A percentile compares a stretch with the other conserved stretches of the same genome.
These are phyloP conservation scores for Septoria linicola DNA, from an alignment of 2,329 filamentous ascomycete genomes.

Conservation along the genomic window DNA sequence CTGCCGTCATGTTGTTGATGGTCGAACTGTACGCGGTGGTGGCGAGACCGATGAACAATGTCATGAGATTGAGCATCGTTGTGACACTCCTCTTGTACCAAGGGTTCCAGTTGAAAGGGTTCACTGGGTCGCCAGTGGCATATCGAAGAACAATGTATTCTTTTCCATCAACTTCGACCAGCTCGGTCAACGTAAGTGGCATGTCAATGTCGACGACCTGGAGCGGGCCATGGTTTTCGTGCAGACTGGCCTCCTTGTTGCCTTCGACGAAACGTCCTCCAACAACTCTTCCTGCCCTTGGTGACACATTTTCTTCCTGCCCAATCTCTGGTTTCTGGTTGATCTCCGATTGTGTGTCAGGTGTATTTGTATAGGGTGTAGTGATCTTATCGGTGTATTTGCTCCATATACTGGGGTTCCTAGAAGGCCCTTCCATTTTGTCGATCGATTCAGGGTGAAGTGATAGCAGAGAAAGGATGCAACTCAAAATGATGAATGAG, in stretches of 20 bases:
- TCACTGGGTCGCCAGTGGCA: conserved; percentile 48
- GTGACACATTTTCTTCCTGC: conserved; percentile 23
- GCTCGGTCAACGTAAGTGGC: conserved; percentile 49
- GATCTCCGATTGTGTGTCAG: conserved; percentile 29
- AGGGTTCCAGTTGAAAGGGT: conserved; percentile 53
- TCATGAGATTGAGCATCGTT: conserved; percentile 52
- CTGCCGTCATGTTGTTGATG: conserved; percentile 48
- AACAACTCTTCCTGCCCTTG: conserved; percentile 39
- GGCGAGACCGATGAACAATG: conserved; percentile 55
- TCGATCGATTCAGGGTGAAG: not conserved
- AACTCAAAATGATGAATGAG: conserved; percentile 9
- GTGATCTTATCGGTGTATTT: conserved; percentile 24
- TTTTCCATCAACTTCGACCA: conserved; percentile 45
- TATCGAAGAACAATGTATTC: conserved; percentile 51
- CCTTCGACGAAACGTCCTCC: conserved; percentile 43
- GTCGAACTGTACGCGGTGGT: conserved; percentile 55
- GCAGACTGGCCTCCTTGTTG: conserved; percentile 35
- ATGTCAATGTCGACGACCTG: conserved; percentile 51
- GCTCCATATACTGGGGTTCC: conserved; percentile 27
- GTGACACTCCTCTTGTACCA: conserved; percentile 50
- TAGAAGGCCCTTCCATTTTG: conserved; percentile 23
- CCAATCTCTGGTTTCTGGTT: conserved; percentile 9
- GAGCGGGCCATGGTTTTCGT: conserved; percentile 40
- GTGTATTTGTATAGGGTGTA: conserved; percentile 25
- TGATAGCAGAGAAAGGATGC: not conserved